Base-by-base conservation (phyloP, 208 protist species). In the Leishmania lainsoni region DNA sequence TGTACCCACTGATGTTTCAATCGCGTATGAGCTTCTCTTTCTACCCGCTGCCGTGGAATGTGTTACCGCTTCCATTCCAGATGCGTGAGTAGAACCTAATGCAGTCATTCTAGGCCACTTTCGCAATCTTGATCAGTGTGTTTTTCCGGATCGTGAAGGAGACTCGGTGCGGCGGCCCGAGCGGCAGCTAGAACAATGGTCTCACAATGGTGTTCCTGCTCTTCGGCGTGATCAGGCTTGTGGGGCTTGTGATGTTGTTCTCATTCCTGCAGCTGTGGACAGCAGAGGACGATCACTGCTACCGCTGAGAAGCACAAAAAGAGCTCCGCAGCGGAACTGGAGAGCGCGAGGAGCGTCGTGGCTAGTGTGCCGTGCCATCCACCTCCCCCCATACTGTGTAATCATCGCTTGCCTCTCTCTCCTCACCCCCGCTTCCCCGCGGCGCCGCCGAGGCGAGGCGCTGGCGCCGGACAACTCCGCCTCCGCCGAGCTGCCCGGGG, bases 101-200 rank as follows among this genome's bases (percentile, higher is more conserved):
- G 20, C 80, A 89, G 69, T 83, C 93, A 76, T 76, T 87, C 16
- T 91, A 97, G 86, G 94, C 92, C 61, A 84, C 92, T 45, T 97
- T 97, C 83, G 95, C 94, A 80, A 79, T 96, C 68, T 89, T 95
- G 83, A 94, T 97, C 84, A 97, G 93, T 83, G 83, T 97, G 61
- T 89, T 71, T 81, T 97, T 91, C 88, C 94, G 6, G 61, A 93
- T 94, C 75, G 87, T 89, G 66, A 90, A 83, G 45, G 88, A 96
- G 82, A 68, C 66, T 9, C 91, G 95, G 51, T 96, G 91, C 29
- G 93, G 93, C 71, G 93, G 93, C 74, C 80, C 89, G 74, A 91
- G 87, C 52, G 91, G 90, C 42, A 83, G 93, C 81, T 91, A 94
- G 89, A 89, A 94, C 80, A 96, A 96, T 86, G 93, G 93, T 22